Evolutionary conservation across 345 rosid genomes (phyloP).

Genomic region (Melastoma malabathricum): DNA sequence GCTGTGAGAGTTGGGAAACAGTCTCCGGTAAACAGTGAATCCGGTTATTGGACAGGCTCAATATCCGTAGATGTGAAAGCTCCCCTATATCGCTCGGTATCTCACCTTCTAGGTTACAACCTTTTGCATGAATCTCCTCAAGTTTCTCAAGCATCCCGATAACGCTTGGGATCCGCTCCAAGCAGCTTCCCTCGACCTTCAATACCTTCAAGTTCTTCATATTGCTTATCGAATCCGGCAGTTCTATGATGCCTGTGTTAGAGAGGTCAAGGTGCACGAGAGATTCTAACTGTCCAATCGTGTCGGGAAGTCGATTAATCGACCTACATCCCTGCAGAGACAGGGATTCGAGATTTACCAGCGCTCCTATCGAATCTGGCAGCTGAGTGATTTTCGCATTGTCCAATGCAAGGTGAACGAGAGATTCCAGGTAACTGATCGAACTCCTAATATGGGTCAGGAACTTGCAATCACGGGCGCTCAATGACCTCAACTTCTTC

Average conservation of each 20-base stretch:
- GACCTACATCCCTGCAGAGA: constrained; percentile 10
- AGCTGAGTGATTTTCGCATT: constrained; percentile 10
- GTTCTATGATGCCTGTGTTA: constrained; percentile 10
- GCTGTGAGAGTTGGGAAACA: constrained; percentile 7
- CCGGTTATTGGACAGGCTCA: constrained; percentile 7
- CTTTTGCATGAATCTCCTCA: constrained; percentile 13
- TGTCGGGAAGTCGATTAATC: constrained; percentile 12
- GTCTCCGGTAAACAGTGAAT: constrained; percentile 4
- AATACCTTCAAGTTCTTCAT: constrained; percentile 7
- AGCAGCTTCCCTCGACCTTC: constrained; percentile 9
- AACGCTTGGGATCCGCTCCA: constrained; percentile 6
- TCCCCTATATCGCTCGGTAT: constrained; percentile 11
- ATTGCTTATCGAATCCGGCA: constrained; percentile 8
- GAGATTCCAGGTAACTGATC: constrained; percentile 12
- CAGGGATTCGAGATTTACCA: constrained; percentile 6
- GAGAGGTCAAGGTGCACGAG: constrained; percentile 10
- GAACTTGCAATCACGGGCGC: constrained; percentile 11
- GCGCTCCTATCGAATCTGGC: constrained; percentile 9
- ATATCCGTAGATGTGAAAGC: constrained; percentile 3
- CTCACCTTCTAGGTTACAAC: constrained; percentile 13
- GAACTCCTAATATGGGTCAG: constrained; percentile 6
- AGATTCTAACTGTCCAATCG: constrained; percentile 9
- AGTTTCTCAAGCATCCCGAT: constrained; percentile 14
- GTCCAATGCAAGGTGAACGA: constrained; percentile 9
- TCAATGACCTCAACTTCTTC: constrained; percentile 9